Evolutionary conservation across 331 rosid genomes (phyloP), one percentile per base, ranked within the genome.

Genomic region (Phaseolus coccineus): DNA sequence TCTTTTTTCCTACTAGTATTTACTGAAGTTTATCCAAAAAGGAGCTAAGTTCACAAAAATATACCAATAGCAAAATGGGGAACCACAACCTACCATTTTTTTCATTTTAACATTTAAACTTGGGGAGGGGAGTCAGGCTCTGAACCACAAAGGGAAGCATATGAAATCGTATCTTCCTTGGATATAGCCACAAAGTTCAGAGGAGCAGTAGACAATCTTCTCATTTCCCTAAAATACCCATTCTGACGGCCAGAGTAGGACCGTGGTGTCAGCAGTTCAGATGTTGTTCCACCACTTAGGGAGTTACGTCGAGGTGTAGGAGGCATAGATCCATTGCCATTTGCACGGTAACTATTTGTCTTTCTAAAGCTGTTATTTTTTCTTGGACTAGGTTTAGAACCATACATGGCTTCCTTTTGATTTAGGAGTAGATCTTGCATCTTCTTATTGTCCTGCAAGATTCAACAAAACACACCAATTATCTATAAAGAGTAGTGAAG

Each of bases 301-400:
- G 99, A 95, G 84, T 88, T 93, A 12, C 99, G 94, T 24, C 94
- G 97, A 77, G 98, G 94, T n/a, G 92, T 93, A 0, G 99, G 96
- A 58, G 99, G 85, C 97, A 90, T 75, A 2, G 98, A 91, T 28
- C 92, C 98, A 77, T 89, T 93, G 69, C 97, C 98, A 76, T 96
- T 96, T 22, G 88, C 52, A 2, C 89, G 86, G 81, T 85, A 87
- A 37, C 97, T 93, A 58, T 90, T 96, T 63, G 94, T 84, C 87
- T 90, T 90, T 83, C 92, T 87, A 76, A 93, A 90, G 89, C 98
- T 96, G 87, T 86, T 96, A 51, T 85, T 88, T 84, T 87, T 93
- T 74, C 89, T 88, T 27, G 99, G 99, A 82, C 99, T 96, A 65
- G 99, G 99, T 83, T 86, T 93, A 22, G 98, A 93, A 37, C 99